A percentile compares a stretch with the other conserved stretches of the same genome.
Evolutionary conservation across 164 flowering plant species (phyloP).

Genomic region (Stephania cephalantha): DNA sequence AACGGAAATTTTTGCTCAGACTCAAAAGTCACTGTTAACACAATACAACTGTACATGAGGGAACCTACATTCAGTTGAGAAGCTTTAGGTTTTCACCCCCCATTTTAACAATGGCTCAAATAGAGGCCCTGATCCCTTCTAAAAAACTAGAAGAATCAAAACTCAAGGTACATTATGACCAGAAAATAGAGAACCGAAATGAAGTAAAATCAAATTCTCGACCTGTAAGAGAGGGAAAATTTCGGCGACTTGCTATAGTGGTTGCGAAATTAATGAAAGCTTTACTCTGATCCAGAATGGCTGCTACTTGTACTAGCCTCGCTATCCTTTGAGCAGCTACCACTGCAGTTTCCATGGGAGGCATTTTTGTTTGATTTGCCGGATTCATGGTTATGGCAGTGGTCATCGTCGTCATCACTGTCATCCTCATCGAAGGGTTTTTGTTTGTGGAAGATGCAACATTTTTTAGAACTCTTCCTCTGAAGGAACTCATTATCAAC

Average conservation of each 20-base stretch:
- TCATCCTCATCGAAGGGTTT: conserved; percentile 88
- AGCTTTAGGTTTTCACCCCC: neutral
- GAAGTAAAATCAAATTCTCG: neutral
- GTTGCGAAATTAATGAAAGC: neutral
- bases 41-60: neutral
- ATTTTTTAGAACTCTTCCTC: conserved; percentile 87
- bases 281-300: neutral
- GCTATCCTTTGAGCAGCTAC: conserved; percentile 16
- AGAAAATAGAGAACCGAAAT: neutral
- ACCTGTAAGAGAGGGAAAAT: neutral
- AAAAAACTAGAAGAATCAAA: neutral
- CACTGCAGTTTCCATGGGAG: neutral
- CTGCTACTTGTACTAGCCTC: conserved; percentile 6
- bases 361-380: conserved; percentile 5
- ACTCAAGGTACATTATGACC: neutral
- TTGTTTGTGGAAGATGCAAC: conserved; percentile 91
- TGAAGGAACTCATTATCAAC: conserved; percentile 89
- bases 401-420: conserved; percentile 58
- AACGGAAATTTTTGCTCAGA: too few species aligned
- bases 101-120: neutral
- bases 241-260: neutral
- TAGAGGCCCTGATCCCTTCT: neutral
- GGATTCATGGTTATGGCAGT: neutral
- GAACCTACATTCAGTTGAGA: neutral
- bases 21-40: neutral